Evolutionary conservation across 805 yeast species (phyloP).

Genomic region (Pichia nanzhaoensis): DNA sequence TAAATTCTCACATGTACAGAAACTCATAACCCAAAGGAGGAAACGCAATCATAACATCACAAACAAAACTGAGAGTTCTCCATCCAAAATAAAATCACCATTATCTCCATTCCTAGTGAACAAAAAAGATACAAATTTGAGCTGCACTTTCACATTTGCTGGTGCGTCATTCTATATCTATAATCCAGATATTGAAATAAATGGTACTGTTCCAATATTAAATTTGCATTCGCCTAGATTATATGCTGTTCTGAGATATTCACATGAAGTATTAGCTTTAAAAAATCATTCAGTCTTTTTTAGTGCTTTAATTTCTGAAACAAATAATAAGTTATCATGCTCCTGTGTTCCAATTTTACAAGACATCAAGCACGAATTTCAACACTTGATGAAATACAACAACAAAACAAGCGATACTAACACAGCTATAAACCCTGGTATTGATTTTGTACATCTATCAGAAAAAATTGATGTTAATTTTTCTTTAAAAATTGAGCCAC

Average conservation of each 20-base stretch:
- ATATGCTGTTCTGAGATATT: slow-evolving; percentile 48
- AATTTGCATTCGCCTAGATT: slow-evolving; percentile 73
- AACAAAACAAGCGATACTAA: neutral
- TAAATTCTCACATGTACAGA: slow-evolving; percentile 16
- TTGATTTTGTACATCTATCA: slow-evolving; percentile 40
- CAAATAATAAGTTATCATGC: slow-evolving; percentile 65
- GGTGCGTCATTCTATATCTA: slow-evolving; percentile 59
- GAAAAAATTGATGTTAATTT: slow-evolving; percentile 55
- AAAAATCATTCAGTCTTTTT: slow-evolving; percentile 41
- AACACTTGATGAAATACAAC: slow-evolving; percentile 37
- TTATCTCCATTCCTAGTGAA: slow-evolving; percentile 1
- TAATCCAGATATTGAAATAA: slow-evolving; percentile 37
- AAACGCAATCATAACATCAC: neutral
- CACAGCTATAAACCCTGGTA: slow-evolving; percentile 7
- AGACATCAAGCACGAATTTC: slow-evolving; percentile 48
- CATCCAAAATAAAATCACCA: neutral
- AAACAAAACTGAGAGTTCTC: neutral
- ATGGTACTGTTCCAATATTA: slow-evolving; percentile 42
- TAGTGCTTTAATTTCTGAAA: slow-evolving; percentile 57
- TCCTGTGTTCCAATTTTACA: slow-evolving; percentile 71
- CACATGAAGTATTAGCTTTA: slow-evolving; percentile 28
- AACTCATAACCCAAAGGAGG: slow-evolving; percentile 3
- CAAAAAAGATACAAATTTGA: slow-evolving; percentile 31
- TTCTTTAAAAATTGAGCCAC: slow-evolving; percentile 62
- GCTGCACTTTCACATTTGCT: slow-evolving; percentile 51